These are phyloP conservation scores for Keqinozyma sinolaborantium DNA, from an alignment of 1,139 yeast genomes.

Conservation along the genomic window DNA sequence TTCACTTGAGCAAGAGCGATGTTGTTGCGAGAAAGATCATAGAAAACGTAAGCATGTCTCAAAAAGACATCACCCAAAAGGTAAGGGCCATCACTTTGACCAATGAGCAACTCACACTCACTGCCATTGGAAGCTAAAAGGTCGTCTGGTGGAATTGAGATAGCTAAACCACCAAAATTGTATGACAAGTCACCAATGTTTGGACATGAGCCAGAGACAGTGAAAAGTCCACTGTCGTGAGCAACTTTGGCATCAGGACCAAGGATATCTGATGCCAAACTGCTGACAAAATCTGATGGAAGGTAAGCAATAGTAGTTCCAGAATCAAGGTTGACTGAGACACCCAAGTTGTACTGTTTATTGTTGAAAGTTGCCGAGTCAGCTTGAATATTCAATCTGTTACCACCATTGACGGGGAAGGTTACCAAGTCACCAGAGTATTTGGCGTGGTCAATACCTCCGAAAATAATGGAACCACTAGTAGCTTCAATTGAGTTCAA, in stretches of 20 bases:
- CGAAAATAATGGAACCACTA: constrained; percentile 43
- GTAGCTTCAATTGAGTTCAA: constrained; percentile 18
- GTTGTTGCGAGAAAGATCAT: constrained; percentile 61
- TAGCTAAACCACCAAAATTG: constrained; percentile 27
- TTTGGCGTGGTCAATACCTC: constrained; percentile 51
- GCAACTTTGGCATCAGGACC: no score
- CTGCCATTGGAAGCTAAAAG: no score
- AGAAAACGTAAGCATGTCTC: constrained; percentile 71
- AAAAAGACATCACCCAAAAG: constrained; percentile 72
- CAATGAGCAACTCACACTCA: no score
- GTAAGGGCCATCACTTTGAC: constrained; percentile 10
- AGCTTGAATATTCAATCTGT: constrained; percentile 20
- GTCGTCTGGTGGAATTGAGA: constrained; percentile 34
- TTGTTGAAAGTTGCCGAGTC: constrained; percentile 13
- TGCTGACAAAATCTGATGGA: constrained; percentile 13
- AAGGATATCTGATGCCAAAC: constrained; percentile 13
- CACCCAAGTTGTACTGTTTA: constrained; percentile 11
- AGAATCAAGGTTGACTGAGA: constrained; percentile 22
- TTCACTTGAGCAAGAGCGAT: constrained; percentile 72
- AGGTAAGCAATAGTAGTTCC: constrained; percentile 29
- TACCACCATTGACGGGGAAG: constrained; percentile 15
- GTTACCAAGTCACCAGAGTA: constrained; percentile 29
- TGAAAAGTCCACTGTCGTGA: no score
- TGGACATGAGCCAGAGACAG: no score
- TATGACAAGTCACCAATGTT: no score